A percentile compares a stretch with the other conserved stretches of the same genome.
These are phyloP conservation scores for Berberis vulgaris DNA, from an alignment of 164 flowering plant species.

Conservation along the genomic window DNA sequence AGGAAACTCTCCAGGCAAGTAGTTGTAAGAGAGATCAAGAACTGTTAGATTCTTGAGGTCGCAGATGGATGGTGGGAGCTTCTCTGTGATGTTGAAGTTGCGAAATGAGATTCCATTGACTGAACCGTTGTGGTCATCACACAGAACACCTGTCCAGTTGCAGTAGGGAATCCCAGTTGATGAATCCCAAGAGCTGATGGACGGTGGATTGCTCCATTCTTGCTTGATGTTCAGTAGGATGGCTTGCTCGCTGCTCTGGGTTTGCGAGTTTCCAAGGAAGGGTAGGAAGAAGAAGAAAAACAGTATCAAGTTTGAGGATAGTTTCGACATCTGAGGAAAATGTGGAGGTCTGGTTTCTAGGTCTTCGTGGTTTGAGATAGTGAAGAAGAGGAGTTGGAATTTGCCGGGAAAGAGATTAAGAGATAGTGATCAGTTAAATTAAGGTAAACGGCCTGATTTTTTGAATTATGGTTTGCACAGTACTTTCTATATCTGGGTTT, in stretches of 20 bases:
- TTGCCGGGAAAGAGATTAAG: too few species aligned
- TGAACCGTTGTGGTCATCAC: constrained; percentile 17
- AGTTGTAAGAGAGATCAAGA: constrained; percentile 36
- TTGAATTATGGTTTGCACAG: too few species aligned
- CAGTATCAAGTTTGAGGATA: not conserved
- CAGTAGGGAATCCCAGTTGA: constrained; percentile 29
- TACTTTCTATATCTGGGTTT: too few species aligned
- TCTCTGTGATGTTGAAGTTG: constrained; percentile 17
- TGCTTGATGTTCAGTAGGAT: constrained; percentile 11
- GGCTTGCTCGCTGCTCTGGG: constrained; percentile 1
- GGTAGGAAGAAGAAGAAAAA: not conserved
- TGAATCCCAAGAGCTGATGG: constrained; percentile 27
- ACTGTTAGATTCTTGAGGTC: constrained; percentile 34
- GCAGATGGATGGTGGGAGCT: constrained; percentile 43
- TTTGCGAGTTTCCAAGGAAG: not conserved
- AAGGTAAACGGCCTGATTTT: too few species aligned
- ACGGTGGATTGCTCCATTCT: constrained; percentile 8
- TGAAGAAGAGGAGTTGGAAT: too few species aligned
- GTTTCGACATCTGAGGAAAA: too few species aligned
- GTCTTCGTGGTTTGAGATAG: too few species aligned
- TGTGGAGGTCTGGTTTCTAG: too few species aligned
- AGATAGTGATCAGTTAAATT: too few species aligned
- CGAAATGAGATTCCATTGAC: constrained; percentile 29
- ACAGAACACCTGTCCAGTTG: constrained; percentile 34
- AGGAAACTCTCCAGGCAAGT: constrained; percentile 56